Base-by-base conservation (phyloP, 2,329 filamentous ascomycete genomes). In the Calonectria pteridis region DNA sequence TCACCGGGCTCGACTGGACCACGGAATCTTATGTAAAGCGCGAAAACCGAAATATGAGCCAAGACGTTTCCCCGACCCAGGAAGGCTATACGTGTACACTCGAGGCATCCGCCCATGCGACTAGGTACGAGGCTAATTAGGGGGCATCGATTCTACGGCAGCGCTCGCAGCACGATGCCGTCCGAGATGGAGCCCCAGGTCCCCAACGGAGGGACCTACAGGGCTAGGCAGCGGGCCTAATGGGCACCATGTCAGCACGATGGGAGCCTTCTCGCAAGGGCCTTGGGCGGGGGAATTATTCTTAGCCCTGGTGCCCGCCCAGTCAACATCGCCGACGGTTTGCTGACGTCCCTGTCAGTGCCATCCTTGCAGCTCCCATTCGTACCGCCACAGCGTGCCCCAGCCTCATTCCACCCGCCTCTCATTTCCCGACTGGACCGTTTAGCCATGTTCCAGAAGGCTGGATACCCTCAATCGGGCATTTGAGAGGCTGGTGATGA, bases 51-150 rank as follows among this genome's bases (percentile, higher is more conserved):
- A 66, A 49, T 26, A 65, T 35, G 63, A 73, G 59, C 64, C 68
- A 74, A 71, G 73, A 77, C 72, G 77, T 67, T 74, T 71, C 67
- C 71, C 71, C 68, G 50, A 65, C 53, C 59, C 70, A 73, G 71
- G 26, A 64, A 72, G 64, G 73, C 46, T 76, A 75, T 79, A 76
- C 78, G 78, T 78, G 77, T 73, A 77, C 76, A 78, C 71, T 51
- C 73, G 64, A 80, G 74, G 73, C 70, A 78, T n/a, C 73, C 76
- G 74, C 76, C 73, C 69, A 65, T 71, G 72, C 68, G 67, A 74
- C 75, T 75, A 78, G 69, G 69, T n/a, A 37, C 49, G 40, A 40
- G 26, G 28, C 55, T 72, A 72, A 35, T 40, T 33, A 69, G 31
- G 66, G 71, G 71, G 59, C 31, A 29, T 43, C 37, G 31, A 35